Conservation (phyloP, 352 stramenopile species). For the Phytophthora niederhauseri region DNA sequence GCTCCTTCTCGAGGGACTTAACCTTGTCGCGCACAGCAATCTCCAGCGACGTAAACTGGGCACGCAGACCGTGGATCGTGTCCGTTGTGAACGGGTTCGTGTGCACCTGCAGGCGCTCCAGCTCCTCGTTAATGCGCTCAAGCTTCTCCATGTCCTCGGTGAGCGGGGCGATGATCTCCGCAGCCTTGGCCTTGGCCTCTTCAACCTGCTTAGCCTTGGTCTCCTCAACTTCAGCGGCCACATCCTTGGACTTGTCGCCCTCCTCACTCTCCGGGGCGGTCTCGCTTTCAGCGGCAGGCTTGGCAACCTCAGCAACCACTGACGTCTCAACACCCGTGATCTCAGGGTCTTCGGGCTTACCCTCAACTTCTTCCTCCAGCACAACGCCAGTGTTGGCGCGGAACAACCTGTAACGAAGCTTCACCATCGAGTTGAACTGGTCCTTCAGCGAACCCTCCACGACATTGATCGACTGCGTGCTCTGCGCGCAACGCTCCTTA, state of each 20-base stretch:
- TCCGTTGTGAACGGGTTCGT: slow-evolving; percentile 91
- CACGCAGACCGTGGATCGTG: slow-evolving; percentile 88
- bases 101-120: slow-evolving; percentile 86
- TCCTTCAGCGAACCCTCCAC: slow-evolving; percentile 77
- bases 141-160: slow-evolving; percentile 84
- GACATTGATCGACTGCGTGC: slow-evolving; percentile 81
- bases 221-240: slow-evolving; percentile 19
- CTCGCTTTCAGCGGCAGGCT: slow-evolving; percentile 21
- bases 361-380: slow-evolving; percentile 47
- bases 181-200: slow-evolving; percentile 34
- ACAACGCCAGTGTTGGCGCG: slow-evolving; percentile 54
- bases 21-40: slow-evolving; percentile 80
- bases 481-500: slow-evolving; percentile 76
- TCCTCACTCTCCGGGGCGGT: slow-evolving; percentile 36
- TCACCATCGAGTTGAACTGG: slow-evolving; percentile 82
- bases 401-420: slow-evolving; percentile 73
- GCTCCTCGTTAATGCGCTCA: slow-evolving; percentile 82
- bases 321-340: slow-evolving; percentile 37
- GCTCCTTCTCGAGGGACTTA: slow-evolving; percentile 90
- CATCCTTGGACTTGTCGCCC: slow-evolving; percentile 32
- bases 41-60: slow-evolving; percentile 85
- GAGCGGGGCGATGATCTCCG: slow-evolving; percentile 51
- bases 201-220: slow-evolving; percentile 28
- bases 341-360: slow-evolving; percentile 40
- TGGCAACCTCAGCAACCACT: slow-evolving; percentile 16